These are phyloP conservation scores for Torulaspora maleeae DNA, from an alignment of 805 yeast species.

Conservation along the genomic window DNA sequence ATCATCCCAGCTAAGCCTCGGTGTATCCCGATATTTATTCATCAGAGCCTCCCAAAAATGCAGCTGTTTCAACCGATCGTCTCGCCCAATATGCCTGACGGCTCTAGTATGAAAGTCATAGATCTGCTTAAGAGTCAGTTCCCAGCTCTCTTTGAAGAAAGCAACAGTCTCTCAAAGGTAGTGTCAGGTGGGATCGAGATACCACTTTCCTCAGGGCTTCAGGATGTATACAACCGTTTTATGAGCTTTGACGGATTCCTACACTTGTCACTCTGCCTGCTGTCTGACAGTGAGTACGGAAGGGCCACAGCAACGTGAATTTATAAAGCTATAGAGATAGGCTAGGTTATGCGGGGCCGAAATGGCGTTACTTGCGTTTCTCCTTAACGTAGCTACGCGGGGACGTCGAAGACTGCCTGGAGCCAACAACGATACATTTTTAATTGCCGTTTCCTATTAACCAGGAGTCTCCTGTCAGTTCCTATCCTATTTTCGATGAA, in stretches of 20 bases:
- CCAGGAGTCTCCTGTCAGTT: slow-evolving; percentile 84
- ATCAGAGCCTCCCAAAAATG: slow-evolving; percentile 35
- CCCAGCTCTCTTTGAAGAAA: slow-evolving; percentile 45
- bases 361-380: neutral
- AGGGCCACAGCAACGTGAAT: neutral
- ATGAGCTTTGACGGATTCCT: slow-evolving; percentile 62
- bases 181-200: slow-evolving; percentile 53
- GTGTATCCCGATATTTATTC: slow-evolving; percentile 17
- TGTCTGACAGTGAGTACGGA: slow-evolving; percentile 7
- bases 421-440: slow-evolving; percentile 98
- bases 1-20: slow-evolving; percentile 17
- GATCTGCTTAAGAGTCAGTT: slow-evolving; percentile 34
- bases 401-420: slow-evolving; percentile 71
- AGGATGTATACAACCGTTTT: slow-evolving; percentile 43
- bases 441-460: slow-evolving; percentile 83
- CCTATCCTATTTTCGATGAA: slow-evolving; percentile 75
- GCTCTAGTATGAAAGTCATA: neutral
- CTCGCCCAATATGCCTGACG: slow-evolving; percentile 11
- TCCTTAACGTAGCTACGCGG: slow-evolving; percentile 1
- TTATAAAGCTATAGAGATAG: neutral
- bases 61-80: slow-evolving; percentile 36
- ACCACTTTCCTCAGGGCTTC: slow-evolving; percentile 43
- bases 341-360: neutral
- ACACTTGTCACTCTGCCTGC: slow-evolving; percentile 36
- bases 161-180: slow-evolving; percentile 38